Base-by-base conservation (phyloP, 1,284 basidiomycete genomes). In the Fereydounia khargensis region DNA sequence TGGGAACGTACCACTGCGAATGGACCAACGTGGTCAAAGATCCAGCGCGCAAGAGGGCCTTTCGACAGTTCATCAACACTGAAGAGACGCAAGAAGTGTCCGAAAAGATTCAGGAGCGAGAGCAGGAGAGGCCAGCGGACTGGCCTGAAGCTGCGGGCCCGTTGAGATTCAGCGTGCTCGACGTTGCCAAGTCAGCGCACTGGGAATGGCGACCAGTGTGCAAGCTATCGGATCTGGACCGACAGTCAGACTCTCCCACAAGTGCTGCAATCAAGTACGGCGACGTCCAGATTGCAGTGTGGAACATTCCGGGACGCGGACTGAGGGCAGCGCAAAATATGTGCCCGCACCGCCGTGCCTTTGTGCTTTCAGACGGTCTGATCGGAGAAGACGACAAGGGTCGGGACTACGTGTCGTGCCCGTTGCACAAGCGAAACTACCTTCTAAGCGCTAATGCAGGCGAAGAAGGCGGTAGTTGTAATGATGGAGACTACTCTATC, bases 361-460 rank as follows among this genome's bases (percentile, higher is more conserved):
- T 87, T 60, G 85, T 87, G 11, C 81, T 88, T 20, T 83, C 84
- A 25, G 84, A 87, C 55, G 86, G 86, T 20, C 74, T 77, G 27
- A 58, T 77, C 3, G 76, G 76, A n/a, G 77, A 78, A 45, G 70
- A 73, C 47, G 52, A 56, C 20, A 42, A 64, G 36, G 68, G 61
- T 13, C 39, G 58, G n/a, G 58, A 60, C 33, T 63, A 60, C 46
- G 51, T 68, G 23, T 50, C 60, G 63, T 84, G 85, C 65, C 86
- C 85, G 0, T 77, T 87, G 47, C 86, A 86, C 77, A 88, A 88
- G 75, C 80, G 83, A 17, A 86, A 86, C 75, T 87, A 83, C 74
- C 77, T 80, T 9, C 79, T 87, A 9, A 49, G 51, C 19, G 52
- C 60, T 39, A 56, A 65, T 17, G 53, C 47, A 5, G 54, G 53